phyloP scores from a whole-genome alignment of 208 protist genomes.

The Leishmania mexicana region DNA sequence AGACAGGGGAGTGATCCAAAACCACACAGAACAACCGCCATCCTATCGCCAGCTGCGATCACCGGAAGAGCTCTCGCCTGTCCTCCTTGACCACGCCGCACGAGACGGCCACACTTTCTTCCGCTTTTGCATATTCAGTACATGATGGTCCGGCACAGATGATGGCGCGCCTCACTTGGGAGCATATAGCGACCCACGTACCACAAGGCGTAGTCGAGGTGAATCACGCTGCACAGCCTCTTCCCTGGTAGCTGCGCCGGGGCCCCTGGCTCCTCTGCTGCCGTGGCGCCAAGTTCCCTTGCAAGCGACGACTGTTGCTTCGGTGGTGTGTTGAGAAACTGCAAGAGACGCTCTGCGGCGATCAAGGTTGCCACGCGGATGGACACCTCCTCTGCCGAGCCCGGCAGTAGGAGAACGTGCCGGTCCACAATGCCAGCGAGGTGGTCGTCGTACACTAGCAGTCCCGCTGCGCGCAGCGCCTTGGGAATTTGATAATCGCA shows the following conservation, averaged over 20 bases:
- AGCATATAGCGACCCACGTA: slow-evolving; percentile 65
- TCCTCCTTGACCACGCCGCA: neutral
- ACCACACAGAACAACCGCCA: neutral
- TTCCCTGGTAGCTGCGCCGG: neutral
- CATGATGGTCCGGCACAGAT: slow-evolving; percentile 73
- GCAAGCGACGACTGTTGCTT: neutral
- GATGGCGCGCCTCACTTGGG: slow-evolving; percentile 40
- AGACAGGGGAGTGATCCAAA: neutral
- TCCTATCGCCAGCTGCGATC: neutral
- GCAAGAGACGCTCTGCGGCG: slow-evolving; percentile 49
- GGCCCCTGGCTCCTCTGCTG: neutral
- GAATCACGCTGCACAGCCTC: slow-evolving; percentile 19
- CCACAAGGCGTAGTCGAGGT: slow-evolving; percentile 81
- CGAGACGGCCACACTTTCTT: neutral
- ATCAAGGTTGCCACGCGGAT: slow-evolving; percentile 73
- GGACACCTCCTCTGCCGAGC: slow-evolving; percentile 54
- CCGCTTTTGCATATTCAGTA: slow-evolving; percentile 29
- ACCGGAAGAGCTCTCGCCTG: neutral
- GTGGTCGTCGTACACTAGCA: slow-evolving; percentile 59
- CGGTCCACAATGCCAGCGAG: slow-evolving; percentile 51
- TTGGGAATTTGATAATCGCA: slow-evolving; percentile 91
- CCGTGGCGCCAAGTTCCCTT: neutral
- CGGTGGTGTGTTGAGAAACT: slow-evolving; percentile 29
- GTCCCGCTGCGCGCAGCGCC: slow-evolving; percentile 59
- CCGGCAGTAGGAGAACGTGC: slow-evolving; percentile 47